A percentile compares a stretch with the other conserved stretches of the same genome.
These are phyloP conservation scores for Eimeria praecox DNA, from an alignment of 169 alveolate species.

Conservation along the genomic window DNA sequence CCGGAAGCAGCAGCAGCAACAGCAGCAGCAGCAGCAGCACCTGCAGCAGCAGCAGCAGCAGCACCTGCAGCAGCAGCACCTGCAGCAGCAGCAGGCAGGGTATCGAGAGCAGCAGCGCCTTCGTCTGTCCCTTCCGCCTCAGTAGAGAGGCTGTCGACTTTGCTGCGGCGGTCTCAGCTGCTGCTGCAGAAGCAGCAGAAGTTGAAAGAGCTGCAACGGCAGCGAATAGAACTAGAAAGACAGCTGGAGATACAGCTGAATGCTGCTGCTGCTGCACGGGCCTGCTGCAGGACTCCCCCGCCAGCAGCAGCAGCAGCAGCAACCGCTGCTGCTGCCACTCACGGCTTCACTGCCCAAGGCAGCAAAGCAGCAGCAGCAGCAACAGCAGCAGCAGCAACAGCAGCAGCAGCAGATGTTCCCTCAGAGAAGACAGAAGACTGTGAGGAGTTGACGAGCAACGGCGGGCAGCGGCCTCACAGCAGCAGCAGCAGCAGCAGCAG, in stretches of 20 bases:
- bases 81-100: constrained; percentile 12
- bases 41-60: neutral
- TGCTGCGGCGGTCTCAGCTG: constrained; percentile 52
- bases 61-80: neutral
- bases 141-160: neutral
- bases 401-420: constrained; percentile 15
- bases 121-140: neutral
- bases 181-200: constrained; percentile 57
- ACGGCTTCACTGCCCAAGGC: neutral
- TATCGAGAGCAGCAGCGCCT: neutral
- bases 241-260: constrained; percentile 44
- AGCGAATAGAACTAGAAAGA: constrained; percentile 21
- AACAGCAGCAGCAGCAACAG: constrained; percentile 38
- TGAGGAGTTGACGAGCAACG: neutral
- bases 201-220: constrained; percentile 35
- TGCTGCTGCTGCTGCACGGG: constrained; percentile 26
- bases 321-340: neutral
- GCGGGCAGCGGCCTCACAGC: neutral
- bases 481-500: constrained; percentile 60
- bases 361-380: constrained; percentile 20
- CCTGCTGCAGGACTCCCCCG: neutral
- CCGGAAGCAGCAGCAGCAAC: neutral
- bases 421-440: neutral
- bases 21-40: constrained; percentile 27
- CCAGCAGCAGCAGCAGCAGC: constrained; percentile 39